Conservation (phyloP, 139 green algal species). For the Coelastrella sp. region DNA sequence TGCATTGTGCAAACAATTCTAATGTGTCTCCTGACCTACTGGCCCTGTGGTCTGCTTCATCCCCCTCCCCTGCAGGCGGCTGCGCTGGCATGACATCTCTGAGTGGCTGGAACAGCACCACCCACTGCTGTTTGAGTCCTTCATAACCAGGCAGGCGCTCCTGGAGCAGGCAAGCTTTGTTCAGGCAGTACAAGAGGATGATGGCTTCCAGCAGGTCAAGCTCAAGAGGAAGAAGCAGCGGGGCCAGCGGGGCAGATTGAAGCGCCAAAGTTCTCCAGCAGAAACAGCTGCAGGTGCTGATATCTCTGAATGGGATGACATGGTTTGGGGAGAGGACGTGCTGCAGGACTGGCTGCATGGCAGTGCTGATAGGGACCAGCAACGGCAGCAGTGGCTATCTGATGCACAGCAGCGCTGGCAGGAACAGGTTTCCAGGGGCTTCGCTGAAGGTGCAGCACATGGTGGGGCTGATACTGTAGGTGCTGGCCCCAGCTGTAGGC, state of each 20-base stretch:
- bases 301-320: not conserved
- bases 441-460: not conserved
- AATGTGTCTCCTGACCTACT: not conserved
- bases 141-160: not conserved
- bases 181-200: not conserved
- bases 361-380: not conserved
- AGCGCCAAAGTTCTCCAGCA: not conserved
- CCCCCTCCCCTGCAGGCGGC: not conserved
- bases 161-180: not conserved
- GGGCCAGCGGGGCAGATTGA: not conserved
- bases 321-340: not conserved
- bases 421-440: not conserved
- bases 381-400: slow-evolving; percentile 9
- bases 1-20: not conserved
- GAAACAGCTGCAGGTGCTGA: not conserved
- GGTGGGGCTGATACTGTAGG: not conserved
- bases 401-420: not conserved
- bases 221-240: not conserved
- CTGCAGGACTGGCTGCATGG: slow-evolving; percentile 11
- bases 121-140: not conserved
- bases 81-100: not conserved
- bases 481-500: not conserved
- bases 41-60: not conserved
- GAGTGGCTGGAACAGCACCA: not conserved
- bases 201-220: not conserved